These are phyloP conservation scores for Penicillium sp. DNA, from an alignment of 2,329 filamentous ascomycete genomes.

Conservation along the genomic window DNA sequence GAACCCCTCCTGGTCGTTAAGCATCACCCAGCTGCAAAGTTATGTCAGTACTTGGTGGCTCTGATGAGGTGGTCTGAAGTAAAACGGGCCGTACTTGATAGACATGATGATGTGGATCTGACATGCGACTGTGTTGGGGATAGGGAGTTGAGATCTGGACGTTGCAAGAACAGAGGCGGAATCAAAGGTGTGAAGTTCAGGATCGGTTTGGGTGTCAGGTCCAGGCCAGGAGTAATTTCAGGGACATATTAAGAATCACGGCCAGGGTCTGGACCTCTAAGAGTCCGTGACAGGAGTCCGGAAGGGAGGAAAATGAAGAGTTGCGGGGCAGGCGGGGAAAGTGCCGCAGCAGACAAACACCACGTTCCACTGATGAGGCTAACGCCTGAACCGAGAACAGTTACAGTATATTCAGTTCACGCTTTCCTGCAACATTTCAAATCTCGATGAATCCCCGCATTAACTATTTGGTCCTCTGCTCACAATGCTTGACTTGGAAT, in stretches of 20 bases:
- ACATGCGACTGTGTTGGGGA: constrained; percentile 9
- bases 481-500: too few species aligned
- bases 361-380: too few species aligned
- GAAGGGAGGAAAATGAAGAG: constrained; percentile 7
- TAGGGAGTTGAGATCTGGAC: neutral
- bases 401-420: too few species aligned
- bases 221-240: neutral
- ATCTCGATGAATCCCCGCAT: too few species aligned
- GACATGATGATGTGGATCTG: constrained; percentile 38
- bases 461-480: too few species aligned
- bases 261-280: constrained; percentile 3
- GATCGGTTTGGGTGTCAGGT: neutral
- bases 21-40: constrained; percentile 81
- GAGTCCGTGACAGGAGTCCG: neutral
- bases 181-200: neutral
- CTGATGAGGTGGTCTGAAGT: neutral
- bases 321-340: constrained; percentile 30
- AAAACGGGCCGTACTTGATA: constrained; percentile 43
- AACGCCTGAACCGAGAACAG: too few species aligned
- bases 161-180: neutral
- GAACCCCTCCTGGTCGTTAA: constrained; percentile 72
- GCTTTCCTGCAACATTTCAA: too few species aligned
- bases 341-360: neutral
- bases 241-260: neutral
- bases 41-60: neutral